Percentiles rank a stretch among this genome's conserved stretches.
phyloP scores from a whole-genome alignment of 192 early-diverging fungal species.

The Coemansia sp. region DNA sequence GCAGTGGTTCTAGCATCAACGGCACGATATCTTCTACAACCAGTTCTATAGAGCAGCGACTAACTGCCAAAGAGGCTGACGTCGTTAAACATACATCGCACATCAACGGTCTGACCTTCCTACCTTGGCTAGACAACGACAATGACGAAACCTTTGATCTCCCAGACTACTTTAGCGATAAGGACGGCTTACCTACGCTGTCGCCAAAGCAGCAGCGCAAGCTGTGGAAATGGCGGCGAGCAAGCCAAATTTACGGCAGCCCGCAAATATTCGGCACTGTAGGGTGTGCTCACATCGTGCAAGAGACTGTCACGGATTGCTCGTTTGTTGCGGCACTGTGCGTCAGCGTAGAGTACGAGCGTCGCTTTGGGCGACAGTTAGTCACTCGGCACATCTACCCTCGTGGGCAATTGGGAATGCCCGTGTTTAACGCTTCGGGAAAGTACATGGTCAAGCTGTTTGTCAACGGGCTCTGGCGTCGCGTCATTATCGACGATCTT shows the following conservation, averaged over 20 bases:
- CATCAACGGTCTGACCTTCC: conserved; percentile 69
- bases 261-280: conserved; percentile 69
- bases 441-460: conserved; percentile 87
- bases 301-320: conserved; percentile 94
- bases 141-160: conserved; percentile 62
- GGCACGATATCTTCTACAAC: not conserved
- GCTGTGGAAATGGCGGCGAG: conserved; percentile 83
- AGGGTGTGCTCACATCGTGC: conserved; percentile 68
- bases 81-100: conserved; percentile 68
- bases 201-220: conserved; percentile 72
- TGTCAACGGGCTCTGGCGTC: conserved; percentile 83
- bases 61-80: conserved; percentile 57
- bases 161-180: conserved; percentile 64
- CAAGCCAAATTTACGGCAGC: conserved; percentile 66
- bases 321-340: conserved; percentile 93
- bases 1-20: not conserved
- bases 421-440: conserved; percentile 81
- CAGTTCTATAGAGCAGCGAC: conserved; percentile 14
- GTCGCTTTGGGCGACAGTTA: conserved; percentile 71
- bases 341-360: conserved; percentile 80
- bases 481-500: conserved; percentile 84
- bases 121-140: conserved; percentile 75
- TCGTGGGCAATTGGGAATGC: conserved; percentile 67
- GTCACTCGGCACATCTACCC: conserved; percentile 87
- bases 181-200: conserved; percentile 73